These are phyloP conservation scores for Quercus bicolor DNA, from an alignment of 306 rosid species.

Conservation along the genomic window DNA sequence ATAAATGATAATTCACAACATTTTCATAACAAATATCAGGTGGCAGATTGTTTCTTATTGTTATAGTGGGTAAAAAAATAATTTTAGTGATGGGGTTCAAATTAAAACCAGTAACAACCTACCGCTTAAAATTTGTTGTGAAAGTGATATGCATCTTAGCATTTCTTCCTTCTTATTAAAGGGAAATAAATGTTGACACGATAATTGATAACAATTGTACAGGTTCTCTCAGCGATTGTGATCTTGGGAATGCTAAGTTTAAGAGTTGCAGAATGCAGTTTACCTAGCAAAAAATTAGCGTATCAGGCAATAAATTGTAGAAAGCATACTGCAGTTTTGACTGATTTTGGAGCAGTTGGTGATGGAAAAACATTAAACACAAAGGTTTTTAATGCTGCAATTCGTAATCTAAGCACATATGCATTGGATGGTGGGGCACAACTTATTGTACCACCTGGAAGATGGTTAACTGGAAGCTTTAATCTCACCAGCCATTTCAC, in stretches of 20 bases:
- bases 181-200: background rate
- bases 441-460: constrained; percentile 80
- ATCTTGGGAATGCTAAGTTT: constrained; percentile 15
- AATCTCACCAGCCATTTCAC: constrained; percentile 90
- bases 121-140: no score
- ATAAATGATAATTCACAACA: no score
- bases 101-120: no score
- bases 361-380: constrained; percentile 80
- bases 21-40: no score
- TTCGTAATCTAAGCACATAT: constrained; percentile 40
- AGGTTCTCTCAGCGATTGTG: constrained; percentile 1
- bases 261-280: constrained; percentile 28
- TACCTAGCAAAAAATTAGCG: background rate
- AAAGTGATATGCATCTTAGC: no score
- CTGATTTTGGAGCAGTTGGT: constrained; percentile 77
- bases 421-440: constrained; percentile 67
- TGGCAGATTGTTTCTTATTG: no score
- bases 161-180: background rate
- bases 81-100: no score
- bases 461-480: constrained; percentile 91
- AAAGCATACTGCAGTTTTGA: constrained; percentile 56
- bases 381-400: constrained; percentile 55
- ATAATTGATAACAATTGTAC: background rate
- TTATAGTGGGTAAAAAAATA: no score
- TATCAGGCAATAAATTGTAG: constrained; percentile 51